These are phyloP conservation scores for Mortierella sp. DNA, from an alignment of 371 early-diverging fungal genomes.

Conservation along the genomic window DNA sequence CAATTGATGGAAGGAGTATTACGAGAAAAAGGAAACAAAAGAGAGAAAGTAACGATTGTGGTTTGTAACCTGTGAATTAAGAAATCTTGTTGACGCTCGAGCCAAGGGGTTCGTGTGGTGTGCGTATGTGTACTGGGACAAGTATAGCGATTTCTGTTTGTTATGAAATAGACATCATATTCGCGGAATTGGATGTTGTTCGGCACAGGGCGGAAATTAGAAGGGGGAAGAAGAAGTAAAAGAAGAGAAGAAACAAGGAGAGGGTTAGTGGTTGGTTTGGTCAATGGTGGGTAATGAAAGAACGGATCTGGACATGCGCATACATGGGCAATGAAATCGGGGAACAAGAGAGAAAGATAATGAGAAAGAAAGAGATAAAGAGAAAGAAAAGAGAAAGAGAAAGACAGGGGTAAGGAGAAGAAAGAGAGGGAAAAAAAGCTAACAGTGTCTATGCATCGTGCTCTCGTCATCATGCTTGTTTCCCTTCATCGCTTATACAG, in stretches of 20 bases:
- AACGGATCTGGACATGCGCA: not conserved
- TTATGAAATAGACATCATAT: not conserved
- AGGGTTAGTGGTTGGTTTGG: not conserved
- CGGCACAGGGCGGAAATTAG: not conserved
- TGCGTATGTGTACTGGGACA: not conserved
- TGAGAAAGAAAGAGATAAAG: not conserved
- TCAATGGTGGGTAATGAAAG: not conserved
- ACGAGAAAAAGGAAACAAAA: not conserved
- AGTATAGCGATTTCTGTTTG: not conserved
- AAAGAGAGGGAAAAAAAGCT: not conserved
- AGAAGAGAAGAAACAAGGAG: not conserved
- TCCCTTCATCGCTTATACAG: not conserved
- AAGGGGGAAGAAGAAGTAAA: not conserved
- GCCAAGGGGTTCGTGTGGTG: not conserved
- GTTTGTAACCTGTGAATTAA: not conserved
- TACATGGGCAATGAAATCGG: not conserved
- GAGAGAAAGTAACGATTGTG: not conserved
- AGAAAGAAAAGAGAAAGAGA: not conserved
- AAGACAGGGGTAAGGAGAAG: not conserved
- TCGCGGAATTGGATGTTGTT: not conserved
- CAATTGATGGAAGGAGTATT: not conserved
- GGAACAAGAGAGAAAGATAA: not conserved
- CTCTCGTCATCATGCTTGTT: conserved; percentile 5
- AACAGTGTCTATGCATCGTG: not conserved
- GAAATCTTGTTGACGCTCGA: not conserved